These are phyloP conservation scores for Pythium rishiriense DNA, from an alignment of 352 stramenopile genomes.

Conservation along the genomic window DNA sequence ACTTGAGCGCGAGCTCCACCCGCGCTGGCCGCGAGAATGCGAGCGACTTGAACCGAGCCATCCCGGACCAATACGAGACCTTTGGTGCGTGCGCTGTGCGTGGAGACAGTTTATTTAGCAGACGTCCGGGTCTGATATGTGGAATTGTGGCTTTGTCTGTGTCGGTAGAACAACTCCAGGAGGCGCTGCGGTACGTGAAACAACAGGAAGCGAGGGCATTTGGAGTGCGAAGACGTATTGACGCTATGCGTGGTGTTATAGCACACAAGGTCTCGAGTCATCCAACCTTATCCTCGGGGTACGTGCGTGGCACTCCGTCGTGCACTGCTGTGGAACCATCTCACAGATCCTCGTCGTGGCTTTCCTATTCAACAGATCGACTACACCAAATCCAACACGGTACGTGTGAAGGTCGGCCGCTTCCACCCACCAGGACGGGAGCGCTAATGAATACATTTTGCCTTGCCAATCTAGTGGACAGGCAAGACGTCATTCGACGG, in stretches of 20 bases:
- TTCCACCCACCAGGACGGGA: too few relatives aligned
- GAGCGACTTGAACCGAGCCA: slow-evolving; percentile 37
- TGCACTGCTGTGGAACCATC: not conserved
- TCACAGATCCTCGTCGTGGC: not conserved
- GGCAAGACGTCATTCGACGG: slow-evolving; percentile 61
- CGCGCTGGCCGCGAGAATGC: slow-evolving; percentile 11
- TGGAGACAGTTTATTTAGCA: not conserved
- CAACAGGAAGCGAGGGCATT: not conserved
- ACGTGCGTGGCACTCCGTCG: slow-evolving; percentile 23
- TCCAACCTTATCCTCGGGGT: slow-evolving; percentile 72
- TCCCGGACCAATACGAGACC: slow-evolving; percentile 62
- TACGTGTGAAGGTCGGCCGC: slow-evolving; percentile 23
- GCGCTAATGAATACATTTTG: too few relatives aligned
- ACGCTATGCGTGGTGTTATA: slow-evolving; percentile 11
- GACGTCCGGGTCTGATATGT: not conserved
- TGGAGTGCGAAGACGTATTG: not conserved
- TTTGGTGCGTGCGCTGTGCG: slow-evolving; percentile 37
- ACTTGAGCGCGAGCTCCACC: not conserved
- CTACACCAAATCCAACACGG: slow-evolving; percentile 78
- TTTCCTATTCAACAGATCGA: slow-evolving; percentile 44
- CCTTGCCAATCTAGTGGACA: slow-evolving; percentile 44
- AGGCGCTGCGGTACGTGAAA: slow-evolving; percentile 46
- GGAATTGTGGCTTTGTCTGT: slow-evolving; percentile 5
- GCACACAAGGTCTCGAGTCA: slow-evolving; percentile 57
- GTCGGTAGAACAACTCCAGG: slow-evolving; percentile 67